Evolutionary conservation across 163 green algal genomes (phyloP).

Genomic region (Scenedesmus sp.): DNA sequence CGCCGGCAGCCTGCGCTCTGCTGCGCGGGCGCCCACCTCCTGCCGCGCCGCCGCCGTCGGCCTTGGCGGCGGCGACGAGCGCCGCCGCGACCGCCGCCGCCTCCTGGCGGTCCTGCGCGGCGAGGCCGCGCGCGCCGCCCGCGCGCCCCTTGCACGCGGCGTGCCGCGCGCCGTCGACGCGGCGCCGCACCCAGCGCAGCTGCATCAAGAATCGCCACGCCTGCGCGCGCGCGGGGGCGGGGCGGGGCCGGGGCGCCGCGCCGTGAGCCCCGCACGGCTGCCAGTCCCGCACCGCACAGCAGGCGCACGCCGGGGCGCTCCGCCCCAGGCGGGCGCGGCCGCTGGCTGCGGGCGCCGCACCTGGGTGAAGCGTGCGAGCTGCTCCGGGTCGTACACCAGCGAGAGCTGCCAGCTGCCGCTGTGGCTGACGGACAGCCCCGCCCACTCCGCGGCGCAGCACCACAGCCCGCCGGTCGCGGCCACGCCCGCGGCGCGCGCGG

Average conservation of each 20-base stretch:
- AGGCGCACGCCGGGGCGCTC: too few species aligned
- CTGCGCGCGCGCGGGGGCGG: too few species aligned
- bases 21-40: too few species aligned
- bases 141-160: constrained; percentile 13
- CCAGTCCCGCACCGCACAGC: neutral
- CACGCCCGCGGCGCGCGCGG: neutral
- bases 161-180: constrained; percentile 43
- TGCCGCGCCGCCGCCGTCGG: too few species aligned
- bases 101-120: constrained; percentile 1
- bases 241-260: too few species aligned
- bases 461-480: constrained; percentile 17
- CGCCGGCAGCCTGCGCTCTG: too few species aligned
- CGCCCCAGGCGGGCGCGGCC: too few species aligned
- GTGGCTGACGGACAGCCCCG: constrained; percentile 9
- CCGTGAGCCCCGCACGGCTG: too few species aligned
- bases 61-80: neutral
- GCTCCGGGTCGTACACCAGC: constrained; percentile 22
- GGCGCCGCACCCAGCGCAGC: constrained; percentile 52
- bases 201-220: constrained; percentile 52
- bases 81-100: neutral
- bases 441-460: constrained; percentile 30
- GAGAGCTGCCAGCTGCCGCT: constrained; percentile 44
- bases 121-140: neutral
- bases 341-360: neutral
- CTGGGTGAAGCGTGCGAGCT: constrained; percentile 26